Conservation (phyloP, 805 yeast genomes). For the Pichia insulana region DNA sequence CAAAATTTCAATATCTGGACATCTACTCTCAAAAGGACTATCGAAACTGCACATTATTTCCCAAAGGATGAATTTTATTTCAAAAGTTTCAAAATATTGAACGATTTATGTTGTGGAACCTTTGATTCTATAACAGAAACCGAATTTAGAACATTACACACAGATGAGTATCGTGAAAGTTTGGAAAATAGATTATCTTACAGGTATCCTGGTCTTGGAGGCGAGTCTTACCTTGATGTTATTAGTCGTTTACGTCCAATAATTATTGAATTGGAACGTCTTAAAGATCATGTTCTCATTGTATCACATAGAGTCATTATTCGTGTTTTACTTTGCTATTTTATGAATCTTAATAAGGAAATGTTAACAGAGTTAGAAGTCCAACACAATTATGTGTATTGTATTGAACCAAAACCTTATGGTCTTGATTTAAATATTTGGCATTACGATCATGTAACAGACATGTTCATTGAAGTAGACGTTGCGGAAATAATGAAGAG, state of each 20-base stretch:
- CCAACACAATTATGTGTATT: conserved; percentile 29
- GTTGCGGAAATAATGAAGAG: conserved; percentile 29
- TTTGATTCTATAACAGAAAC: conserved; percentile 26
- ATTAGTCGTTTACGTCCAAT: conserved; percentile 29
- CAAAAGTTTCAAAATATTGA: conserved; percentile 27
- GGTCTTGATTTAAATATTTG: conserved; percentile 31
- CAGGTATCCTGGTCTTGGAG: conserved; percentile 31
- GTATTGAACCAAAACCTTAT: conserved; percentile 33
- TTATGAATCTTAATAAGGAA: conserved; percentile 29
- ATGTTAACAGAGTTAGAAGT: conserved; percentile 32
- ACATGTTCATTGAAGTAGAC: conserved; percentile 30
- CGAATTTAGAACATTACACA: conserved; percentile 22
- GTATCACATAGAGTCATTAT: conserved; percentile 29
- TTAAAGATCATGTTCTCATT: conserved; percentile 29
- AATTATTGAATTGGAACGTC: conserved; percentile 29
- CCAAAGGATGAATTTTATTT: conserved; percentile 23
- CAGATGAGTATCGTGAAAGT: conserved; percentile 23
- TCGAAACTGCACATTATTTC: conserved; percentile 27
- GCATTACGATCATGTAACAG: conserved; percentile 28
- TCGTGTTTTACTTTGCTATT: conserved; percentile 29
- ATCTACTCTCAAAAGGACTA: conserved; percentile 24
- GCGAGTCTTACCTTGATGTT: conserved; percentile 32
- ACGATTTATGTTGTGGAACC: conserved; percentile 29
- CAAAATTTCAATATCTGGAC: conserved; percentile 28
- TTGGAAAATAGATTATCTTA: conserved; percentile 25